Conservation (phyloP, 805 yeast genomes). For the Nakazawaea molendinolei region DNA sequence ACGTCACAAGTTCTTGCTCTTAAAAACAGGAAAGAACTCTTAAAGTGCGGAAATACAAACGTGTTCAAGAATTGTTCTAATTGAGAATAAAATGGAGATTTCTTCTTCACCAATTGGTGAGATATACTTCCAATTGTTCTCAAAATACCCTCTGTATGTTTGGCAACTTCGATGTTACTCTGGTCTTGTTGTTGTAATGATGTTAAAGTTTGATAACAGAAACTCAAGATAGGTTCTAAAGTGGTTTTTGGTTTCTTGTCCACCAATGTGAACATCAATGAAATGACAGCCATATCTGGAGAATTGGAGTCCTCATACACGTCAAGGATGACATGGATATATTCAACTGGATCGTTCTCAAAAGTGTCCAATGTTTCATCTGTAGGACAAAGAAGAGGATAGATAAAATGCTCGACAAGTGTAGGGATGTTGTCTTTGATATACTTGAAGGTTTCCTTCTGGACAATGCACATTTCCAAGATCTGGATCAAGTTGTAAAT, state of each 20-base stretch:
- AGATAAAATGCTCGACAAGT: constrained; percentile 66
- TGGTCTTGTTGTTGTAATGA: constrained; percentile 30
- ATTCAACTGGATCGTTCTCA: constrained; percentile 88
- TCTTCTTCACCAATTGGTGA: constrained; percentile 44
- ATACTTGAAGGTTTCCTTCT: constrained; percentile 58
- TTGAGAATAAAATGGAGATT: constrained; percentile 52
- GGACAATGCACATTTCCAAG: constrained; percentile 52
- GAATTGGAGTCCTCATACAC: constrained; percentile 52
- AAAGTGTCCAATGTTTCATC: constrained; percentile 69
- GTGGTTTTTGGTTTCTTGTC: constrained; percentile 58
- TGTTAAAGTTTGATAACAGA: constrained; percentile 46
- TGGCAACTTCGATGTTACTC: constrained; percentile 41
- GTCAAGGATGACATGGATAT: constrained; percentile 72
- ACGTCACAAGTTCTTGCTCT: constrained; percentile 71
- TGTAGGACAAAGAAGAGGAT: constrained; percentile 71
- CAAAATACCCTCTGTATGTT: constrained; percentile 71
- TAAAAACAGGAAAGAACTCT: constrained; percentile 56
- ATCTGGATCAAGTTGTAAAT: constrained; percentile 61
- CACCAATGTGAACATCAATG: constrained; percentile 65
- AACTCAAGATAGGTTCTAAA: constrained; percentile 52
- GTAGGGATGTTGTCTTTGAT: constrained; percentile 64
- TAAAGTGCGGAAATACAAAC: constrained; percentile 67
- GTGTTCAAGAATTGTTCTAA: constrained; percentile 62
- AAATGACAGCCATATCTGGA: constrained; percentile 76
- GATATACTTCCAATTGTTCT: constrained; percentile 73